Base-by-base conservation (phyloP, 2,329 filamentous ascomycete genomes). In the Penicillium sp. region DNA sequence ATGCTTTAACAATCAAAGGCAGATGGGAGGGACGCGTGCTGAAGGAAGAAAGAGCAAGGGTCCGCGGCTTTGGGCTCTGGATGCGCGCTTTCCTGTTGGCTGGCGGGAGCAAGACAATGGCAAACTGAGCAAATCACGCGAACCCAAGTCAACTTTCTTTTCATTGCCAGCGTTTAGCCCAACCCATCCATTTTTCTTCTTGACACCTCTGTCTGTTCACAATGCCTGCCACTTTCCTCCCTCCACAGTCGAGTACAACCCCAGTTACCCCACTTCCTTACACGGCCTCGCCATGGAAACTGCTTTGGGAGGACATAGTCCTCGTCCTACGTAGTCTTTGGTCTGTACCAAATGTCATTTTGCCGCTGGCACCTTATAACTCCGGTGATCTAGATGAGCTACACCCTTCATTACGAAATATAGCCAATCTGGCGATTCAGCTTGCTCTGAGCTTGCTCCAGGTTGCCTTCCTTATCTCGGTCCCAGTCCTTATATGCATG, bases 371-470 rank as follows among this genome's bases (percentile, higher is more conserved):
- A 15, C 83, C 87, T 1, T 78, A 78, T 58, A 79, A 81, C 47
- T 85, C 85, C 1, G 84, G 79, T 15, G 47, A 63, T 68, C 81
- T 90, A 51, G 87, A 89, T 68, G 91, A 93, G 77, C 78, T 92
- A 19, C 84, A 88, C 62, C 82, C 83, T 1, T 88, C 85, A 0
- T 62, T 69, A 15, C 73, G 76, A 48, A 92, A 92, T 66, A 38
- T 87, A 0, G 83, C 81, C 66, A 85, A 83, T 61, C 73, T 91
- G 23, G 69, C 75, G 17, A 70, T 90, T 6, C 90, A 93, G 68
- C 35, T 80, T 3, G 57, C 90, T 46, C 81, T 92, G 3, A 71
- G 83, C 31, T 57, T 89, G 11, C 70, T 86, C n/a, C 90, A 92
- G 75, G 66, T 86, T 0, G 68, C 70, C 0, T 90, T 91, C 71